phyloP scores from a whole-genome alignment of 2,329 filamentous ascomycete genomes.

The Diaporthe caulivora region DNA sequence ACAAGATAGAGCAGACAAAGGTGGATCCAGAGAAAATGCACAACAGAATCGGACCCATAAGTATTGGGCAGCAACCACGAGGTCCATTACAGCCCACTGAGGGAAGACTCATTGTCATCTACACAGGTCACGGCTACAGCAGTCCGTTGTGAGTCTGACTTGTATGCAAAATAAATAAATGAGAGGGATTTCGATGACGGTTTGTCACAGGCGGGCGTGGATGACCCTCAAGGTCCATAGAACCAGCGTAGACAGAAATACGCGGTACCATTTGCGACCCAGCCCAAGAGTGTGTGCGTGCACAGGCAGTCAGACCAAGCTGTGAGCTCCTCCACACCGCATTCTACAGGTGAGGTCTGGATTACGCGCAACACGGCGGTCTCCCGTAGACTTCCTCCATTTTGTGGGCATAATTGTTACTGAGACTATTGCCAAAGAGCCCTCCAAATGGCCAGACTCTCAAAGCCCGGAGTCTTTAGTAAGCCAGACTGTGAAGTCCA shows the following conservation, averaged over 20 bases:
- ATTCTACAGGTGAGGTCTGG: not conserved
- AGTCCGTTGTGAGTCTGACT: not conserved
- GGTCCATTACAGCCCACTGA: not conserved
- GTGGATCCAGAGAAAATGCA: no score
- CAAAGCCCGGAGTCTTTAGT: no score
- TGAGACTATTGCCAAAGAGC: not conserved
- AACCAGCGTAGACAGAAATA: no score
- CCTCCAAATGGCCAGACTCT: not conserved
- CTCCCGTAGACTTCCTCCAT: not conserved
- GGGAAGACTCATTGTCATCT: no score
- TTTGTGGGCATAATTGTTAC: conserved; percentile 31
- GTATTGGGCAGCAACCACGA: not conserved
- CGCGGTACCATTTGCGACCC: not conserved
- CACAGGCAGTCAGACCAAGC: not conserved
- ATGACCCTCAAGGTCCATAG: no score
- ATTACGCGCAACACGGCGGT: not conserved
- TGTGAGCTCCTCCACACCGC: not conserved
- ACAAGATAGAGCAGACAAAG: not conserved
- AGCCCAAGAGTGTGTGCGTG: not conserved
- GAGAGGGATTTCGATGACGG: not conserved
- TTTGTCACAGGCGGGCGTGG: not conserved
- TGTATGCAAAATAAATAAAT: conserved; percentile 19
- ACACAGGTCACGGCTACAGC: not conserved
- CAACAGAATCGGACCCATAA: not conserved
- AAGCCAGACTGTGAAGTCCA: not conserved